Evolutionary conservation across 2,329 filamentous ascomycete species (phyloP).

Genomic region (Fusarium cyanostomum): DNA sequence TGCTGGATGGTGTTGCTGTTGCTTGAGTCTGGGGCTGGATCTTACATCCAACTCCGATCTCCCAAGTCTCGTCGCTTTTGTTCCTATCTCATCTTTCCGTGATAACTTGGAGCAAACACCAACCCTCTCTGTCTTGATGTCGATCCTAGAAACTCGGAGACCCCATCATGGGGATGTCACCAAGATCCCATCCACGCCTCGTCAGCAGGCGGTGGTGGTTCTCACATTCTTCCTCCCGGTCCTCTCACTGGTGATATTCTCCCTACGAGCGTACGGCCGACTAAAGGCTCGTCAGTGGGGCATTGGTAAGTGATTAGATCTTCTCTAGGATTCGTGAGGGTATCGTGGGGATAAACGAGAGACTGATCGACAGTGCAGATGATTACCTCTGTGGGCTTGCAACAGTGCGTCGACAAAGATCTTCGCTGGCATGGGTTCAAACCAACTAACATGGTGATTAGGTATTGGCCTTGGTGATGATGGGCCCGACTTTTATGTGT

Average conservation of each 20-base stretch:
- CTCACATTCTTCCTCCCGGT: slow-evolving; percentile 18
- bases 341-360: neutral
- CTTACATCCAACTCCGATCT: neutral
- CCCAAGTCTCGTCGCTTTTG: neutral
- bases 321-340: neutral
- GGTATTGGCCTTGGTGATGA: slow-evolving; percentile 18
- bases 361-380: slow-evolving; percentile 9
- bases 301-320: slow-evolving; percentile 7
- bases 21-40: neutral
- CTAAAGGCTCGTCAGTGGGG: slow-evolving; percentile 20
- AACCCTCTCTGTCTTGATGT: slow-evolving; percentile 1
- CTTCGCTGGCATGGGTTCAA: neutral
- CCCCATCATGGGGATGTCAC: slow-evolving; percentile 11
- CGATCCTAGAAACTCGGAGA: slow-evolving; percentile 5
- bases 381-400: slow-evolving; percentile 21
- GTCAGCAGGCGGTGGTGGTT: slow-evolving; percentile 7
- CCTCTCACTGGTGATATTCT: slow-evolving; percentile 8
- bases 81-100: neutral
- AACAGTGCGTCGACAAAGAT: slow-evolving; percentile 12
- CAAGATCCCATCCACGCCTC: slow-evolving; percentile 6
- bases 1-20: neutral
- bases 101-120: neutral
- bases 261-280: slow-evolving; percentile 15
- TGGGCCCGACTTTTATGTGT: slow-evolving; percentile 22
- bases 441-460: slow-evolving; percentile 1